Base-by-base conservation (phyloP, 495 filamentous ascomycete species). In the Annulohypoxylon stygium region DNA sequence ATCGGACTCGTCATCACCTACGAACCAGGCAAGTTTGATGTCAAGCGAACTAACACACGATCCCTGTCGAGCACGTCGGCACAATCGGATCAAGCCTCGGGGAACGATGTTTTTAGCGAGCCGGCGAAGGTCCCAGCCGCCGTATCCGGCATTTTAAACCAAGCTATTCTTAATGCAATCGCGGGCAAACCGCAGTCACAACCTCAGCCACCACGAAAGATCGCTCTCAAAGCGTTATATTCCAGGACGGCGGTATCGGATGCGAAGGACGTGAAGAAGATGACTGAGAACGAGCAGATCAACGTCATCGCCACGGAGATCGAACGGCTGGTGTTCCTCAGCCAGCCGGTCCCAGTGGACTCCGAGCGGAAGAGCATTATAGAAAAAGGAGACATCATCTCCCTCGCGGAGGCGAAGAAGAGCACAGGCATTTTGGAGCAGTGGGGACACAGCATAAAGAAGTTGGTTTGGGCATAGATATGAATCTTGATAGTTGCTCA, bases 371-470 rank as follows among this genome's bases (percentile, higher is more conserved):
- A 75, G 39, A 75, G 75, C 14, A 81, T 88, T 45, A 83, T 96
- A 20, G 89, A 93, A 74, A 86, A 90, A 65, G 88, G 84, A 14
- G 93, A 97, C 79, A 91, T 98, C 51, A 93, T 98, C 37, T 90
- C 89, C 4, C 75, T 96, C 69, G 88, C 86, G 2, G 94, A 97
- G 77, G 96, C 96, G 67, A 94, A 88, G 88, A 93, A 88, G 83
- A 93, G 90, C 63, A 98, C 95, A 2, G 92, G 93, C 5, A 84
- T 94, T 76, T 77, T 99, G 48, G 95, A 99, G 83, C 89, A 93
- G 78, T 79, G 94, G 76, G 92, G 92, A 9, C 92, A 97, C 84
- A 90, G 90, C 65, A 83, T 98, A 58, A 97, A 95, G 87, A 95
- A 93, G 85, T 80, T 97, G 79, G 93, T 98, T 25, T 98, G 95